A percentile compares a stretch with the other conserved stretches of the same genome.
Evolutionary conservation across 2,329 filamentous ascomycete species (phyloP).

Genomic region (Penicillium sp.): DNA sequence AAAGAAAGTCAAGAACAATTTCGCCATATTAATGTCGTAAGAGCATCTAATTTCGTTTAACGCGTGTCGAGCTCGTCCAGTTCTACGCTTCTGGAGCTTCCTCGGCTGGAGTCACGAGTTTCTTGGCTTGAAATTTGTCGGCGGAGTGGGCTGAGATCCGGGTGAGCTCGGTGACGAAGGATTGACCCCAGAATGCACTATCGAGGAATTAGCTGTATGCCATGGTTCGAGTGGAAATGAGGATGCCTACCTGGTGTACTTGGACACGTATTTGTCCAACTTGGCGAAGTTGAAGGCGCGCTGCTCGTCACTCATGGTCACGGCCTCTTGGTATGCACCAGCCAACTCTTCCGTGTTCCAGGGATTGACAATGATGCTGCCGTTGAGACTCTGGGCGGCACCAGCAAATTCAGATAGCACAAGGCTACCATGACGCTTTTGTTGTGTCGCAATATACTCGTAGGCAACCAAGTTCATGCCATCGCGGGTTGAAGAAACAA

Average conservation of each 20-base stretch:
- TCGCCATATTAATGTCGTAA: conserved; percentile 30
- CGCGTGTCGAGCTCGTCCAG: neutral
- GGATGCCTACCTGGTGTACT: conserved; percentile 72
- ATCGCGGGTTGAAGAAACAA: conserved; percentile 93
- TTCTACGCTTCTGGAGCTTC: neutral
- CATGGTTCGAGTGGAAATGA: neutral
- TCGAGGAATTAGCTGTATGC: conserved; percentile 19
- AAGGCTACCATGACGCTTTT: conserved; percentile 86
- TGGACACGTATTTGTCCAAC: conserved; percentile 90
- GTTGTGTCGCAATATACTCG: conserved; percentile 94
- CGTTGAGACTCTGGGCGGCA: conserved; percentile 90
- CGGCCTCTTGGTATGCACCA: conserved; percentile 90
- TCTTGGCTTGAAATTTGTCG: conserved; percentile 36
- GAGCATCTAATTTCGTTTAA: conserved; percentile 20
- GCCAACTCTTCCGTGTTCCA: conserved; percentile 98
- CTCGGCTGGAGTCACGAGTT: conserved; percentile 14
- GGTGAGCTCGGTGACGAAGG: conserved; percentile 80
- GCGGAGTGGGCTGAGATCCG: conserved; percentile 51
- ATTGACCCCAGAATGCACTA: conserved; percentile 91
- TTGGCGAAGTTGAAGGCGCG: conserved; percentile 84
- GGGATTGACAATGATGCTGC: conserved; percentile 90
- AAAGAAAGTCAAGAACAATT: conserved; percentile 19
- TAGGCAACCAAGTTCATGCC: conserved; percentile 99
- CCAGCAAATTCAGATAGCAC: conserved; percentile 96
- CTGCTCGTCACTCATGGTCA: conserved; percentile 91